These are phyloP conservation scores for Ceratobasidium sp. DNA, from an alignment of 1,284 basidiomycete genomes.

Conservation along the genomic window DNA sequence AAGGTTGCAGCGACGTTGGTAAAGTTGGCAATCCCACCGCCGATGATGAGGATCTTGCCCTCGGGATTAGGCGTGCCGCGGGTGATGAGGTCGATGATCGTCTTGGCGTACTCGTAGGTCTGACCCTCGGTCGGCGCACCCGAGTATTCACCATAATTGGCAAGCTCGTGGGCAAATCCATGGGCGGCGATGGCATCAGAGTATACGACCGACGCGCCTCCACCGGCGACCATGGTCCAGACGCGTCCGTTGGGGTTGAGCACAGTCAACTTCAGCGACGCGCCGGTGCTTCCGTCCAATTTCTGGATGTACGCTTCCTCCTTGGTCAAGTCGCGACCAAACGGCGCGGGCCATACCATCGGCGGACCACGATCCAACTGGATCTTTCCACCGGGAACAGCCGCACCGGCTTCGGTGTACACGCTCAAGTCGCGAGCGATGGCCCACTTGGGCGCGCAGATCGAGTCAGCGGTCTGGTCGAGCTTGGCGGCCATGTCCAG, in stretches of 20 bases:
- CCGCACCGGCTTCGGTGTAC: slow-evolving; percentile 63
- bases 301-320: slow-evolving; percentile 99
- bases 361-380: slow-evolving; percentile 95
- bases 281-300: slow-evolving; percentile 96
- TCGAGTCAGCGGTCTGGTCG: slow-evolving; percentile 97
- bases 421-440: slow-evolving; percentile 77
- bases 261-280: slow-evolving; percentile 97
- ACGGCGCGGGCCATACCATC: slow-evolving; percentile 96
- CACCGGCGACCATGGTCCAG: slow-evolving; percentile 99
- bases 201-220: slow-evolving; percentile 83
- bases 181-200: slow-evolving; percentile 97
- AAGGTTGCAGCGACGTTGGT: slow-evolving; percentile 99
- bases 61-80: slow-evolving; percentile 86
- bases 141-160: slow-evolving; percentile 99
- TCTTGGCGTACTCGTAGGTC: slow-evolving; percentile 99
- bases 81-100: slow-evolving; percentile 96
- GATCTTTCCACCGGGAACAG: slow-evolving; percentile 66
- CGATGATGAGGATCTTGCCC: slow-evolving; percentile 99
- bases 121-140: slow-evolving; percentile 98
- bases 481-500: slow-evolving; percentile 99
- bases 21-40: slow-evolving; percentile 99
- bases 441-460: slow-evolving; percentile 57
- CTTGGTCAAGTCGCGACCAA: slow-evolving; percentile 97
- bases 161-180: slow-evolving; percentile 96
- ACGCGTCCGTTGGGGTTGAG: slow-evolving; percentile 95